Evolutionary conservation across 345 rosid species (phyloP).

Genomic region (Populus pruinosa): DNA sequence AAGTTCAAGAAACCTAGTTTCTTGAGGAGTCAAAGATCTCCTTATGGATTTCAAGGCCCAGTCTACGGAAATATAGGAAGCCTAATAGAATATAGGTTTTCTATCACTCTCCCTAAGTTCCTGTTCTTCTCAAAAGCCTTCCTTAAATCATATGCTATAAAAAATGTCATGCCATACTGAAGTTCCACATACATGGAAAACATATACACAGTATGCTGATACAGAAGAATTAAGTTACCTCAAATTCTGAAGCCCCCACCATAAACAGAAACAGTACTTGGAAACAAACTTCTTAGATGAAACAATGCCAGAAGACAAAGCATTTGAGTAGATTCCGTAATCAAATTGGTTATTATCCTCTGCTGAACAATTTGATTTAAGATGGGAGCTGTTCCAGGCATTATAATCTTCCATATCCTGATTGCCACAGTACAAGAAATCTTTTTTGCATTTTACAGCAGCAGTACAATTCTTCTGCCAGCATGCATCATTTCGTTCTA

Average conservation of each 20-base stretch:
- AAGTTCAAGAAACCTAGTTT: too few species aligned
- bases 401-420: conserved; percentile 41
- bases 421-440: conserved; percentile 77
- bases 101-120: too few species aligned
- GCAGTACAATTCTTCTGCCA: conserved; percentile 55
- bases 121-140: too few species aligned
- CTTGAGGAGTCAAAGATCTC: too few species aligned
- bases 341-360: conserved; percentile 49
- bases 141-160: not conserved
- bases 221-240: conserved; percentile 40
- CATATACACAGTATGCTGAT: not conserved
- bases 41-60: too few species aligned
- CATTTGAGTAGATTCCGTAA: conserved; percentile 65
- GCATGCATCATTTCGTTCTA: conserved; percentile 76
- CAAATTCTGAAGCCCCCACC: conserved; percentile 99
- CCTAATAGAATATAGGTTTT: too few species aligned
- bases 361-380: conserved; percentile 35
- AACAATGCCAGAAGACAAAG: conserved; percentile 68
- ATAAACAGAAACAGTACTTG: conserved; percentile 78
- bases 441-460: conserved; percentile 29
- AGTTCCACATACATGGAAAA: not conserved
- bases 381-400: conserved; percentile 43
- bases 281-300: conserved; percentile 73
- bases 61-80: too few species aligned
- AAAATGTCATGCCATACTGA: not conserved